A percentile compares a stretch with the other conserved stretches of the same genome.
Conservation (phyloP, 345 rosid genomes). For the Citrus cavaleriei region DNA sequence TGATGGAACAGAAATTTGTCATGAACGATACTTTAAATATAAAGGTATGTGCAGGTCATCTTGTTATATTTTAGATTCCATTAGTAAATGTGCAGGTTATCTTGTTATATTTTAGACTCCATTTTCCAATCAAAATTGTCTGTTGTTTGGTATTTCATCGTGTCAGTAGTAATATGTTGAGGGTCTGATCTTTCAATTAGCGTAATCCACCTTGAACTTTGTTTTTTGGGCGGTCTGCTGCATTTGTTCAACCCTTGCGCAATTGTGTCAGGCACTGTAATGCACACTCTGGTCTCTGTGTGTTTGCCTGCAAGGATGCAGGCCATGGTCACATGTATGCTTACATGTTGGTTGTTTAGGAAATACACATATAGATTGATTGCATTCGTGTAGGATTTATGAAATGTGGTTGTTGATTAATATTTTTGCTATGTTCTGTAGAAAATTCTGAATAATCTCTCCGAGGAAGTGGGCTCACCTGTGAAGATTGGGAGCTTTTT, state of each 20-base stretch:
- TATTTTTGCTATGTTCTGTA: constrained; percentile 21
- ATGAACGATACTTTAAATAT: constrained; percentile 27
- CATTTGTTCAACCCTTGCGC: neutral
- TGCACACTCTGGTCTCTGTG: neutral
- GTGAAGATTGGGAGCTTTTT: constrained; percentile 77
- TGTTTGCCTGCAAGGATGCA: neutral
- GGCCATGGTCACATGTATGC: neutral
- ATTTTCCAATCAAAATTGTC: neutral
- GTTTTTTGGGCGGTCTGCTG: neutral
- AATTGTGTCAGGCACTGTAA: neutral
- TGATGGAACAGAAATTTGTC: neutral
- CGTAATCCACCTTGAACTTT: neutral
- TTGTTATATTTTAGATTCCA: neutral
- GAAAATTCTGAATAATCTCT: constrained; percentile 61
- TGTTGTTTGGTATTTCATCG: neutral
- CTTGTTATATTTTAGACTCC: neutral
- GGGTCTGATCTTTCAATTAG: neutral
- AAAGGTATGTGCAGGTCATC: constrained; percentile 44
- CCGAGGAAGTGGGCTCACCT: constrained; percentile 74
- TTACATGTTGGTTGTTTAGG: neutral
- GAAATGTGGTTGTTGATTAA: neutral
- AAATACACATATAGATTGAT: neutral
- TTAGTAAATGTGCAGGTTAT: neutral
- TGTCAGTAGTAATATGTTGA: neutral
- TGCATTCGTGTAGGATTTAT: neutral